Conservation (phyloP, 768 basidiomycete genomes). For the Pulveroboletus ravenelii region DNA sequence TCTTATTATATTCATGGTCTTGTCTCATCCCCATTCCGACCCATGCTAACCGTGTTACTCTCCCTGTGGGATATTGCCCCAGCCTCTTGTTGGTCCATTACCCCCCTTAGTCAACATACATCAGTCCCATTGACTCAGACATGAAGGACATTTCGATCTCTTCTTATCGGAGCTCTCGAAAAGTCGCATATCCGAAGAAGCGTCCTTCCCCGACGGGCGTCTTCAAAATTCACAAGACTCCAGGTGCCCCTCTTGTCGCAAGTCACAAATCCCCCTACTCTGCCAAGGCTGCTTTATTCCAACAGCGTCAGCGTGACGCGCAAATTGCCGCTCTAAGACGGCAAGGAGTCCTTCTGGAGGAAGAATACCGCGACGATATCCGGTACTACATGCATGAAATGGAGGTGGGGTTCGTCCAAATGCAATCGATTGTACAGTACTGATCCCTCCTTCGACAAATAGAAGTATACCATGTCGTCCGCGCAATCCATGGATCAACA, state of each 20-base stretch:
- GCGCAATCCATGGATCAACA: constrained; percentile 98
- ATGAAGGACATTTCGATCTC: constrained; percentile 76
- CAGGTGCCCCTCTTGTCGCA: constrained; percentile 41
- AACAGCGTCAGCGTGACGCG: constrained; percentile 64
- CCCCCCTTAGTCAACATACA: constrained; percentile 38
- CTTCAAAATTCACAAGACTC: constrained; percentile 60
- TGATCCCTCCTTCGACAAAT: constrained; percentile 6
- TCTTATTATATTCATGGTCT: constrained; percentile 2
- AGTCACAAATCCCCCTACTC: constrained; percentile 63
- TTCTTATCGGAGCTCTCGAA: constrained; percentile 57
- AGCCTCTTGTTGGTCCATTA: constrained; percentile 44
- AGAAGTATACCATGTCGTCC: constrained; percentile 88
- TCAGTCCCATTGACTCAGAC: constrained; percentile 30
- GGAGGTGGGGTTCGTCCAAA: constrained; percentile 68
- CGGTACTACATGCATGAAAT: constrained; percentile 93
- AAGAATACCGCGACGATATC: constrained; percentile 94
- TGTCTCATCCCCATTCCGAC: constrained; percentile 4
- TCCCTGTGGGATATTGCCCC: constrained; percentile 19
- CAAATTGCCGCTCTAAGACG: constrained; percentile 65
- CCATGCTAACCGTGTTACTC: constrained; percentile 20
- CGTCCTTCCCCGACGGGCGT: constrained; percentile 80
- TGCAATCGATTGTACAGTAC: background rate
- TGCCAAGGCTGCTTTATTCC: constrained; percentile 52
- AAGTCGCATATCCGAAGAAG: constrained; percentile 75
- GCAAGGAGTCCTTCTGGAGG: constrained; percentile 80